Conservation (phyloP, 148 eudicot genomes). For the Vaccinium darrowii region DNA sequence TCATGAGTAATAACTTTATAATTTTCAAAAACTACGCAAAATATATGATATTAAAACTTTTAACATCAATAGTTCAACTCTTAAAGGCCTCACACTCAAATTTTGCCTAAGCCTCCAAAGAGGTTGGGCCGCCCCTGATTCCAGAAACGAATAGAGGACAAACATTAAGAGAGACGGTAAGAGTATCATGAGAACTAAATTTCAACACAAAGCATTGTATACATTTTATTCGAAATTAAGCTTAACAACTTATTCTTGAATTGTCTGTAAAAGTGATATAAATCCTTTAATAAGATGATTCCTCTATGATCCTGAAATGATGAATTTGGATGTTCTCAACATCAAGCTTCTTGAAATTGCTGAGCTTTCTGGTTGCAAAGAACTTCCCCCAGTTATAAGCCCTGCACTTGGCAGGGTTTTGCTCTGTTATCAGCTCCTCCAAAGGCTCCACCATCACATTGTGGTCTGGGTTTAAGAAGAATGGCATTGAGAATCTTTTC, state of each 20-base stretch:
- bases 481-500: conserved; percentile 56
- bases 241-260: no score
- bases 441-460: conserved; percentile 52
- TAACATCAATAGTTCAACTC: no score
- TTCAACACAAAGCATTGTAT: no score
- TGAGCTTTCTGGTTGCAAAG: conserved; percentile 37
- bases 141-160: no score
- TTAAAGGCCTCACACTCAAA: no score
- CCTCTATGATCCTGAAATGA: conserved; percentile 31
- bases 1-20: no score
- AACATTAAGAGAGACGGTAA: no score
- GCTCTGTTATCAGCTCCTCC: conserved; percentile 40
- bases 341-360: conserved; percentile 64
- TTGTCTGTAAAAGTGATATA: background rate
- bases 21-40: no score
- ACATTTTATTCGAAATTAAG: no score
- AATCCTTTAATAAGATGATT: background rate
- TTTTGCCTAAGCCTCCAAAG: background rate
- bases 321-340: conserved; percentile 59
- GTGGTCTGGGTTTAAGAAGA: conserved; percentile 51
- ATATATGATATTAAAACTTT: no score
- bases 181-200: no score
- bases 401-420: conserved; percentile 47
- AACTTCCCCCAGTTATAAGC: conserved; percentile 58
- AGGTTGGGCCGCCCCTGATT: background rate